Percentiles rank a stretch among this genome's conserved stretches.
Evolutionary conservation across 495 filamentous ascomycete species (phyloP).

Genomic region (Physcia stellaris): DNA sequence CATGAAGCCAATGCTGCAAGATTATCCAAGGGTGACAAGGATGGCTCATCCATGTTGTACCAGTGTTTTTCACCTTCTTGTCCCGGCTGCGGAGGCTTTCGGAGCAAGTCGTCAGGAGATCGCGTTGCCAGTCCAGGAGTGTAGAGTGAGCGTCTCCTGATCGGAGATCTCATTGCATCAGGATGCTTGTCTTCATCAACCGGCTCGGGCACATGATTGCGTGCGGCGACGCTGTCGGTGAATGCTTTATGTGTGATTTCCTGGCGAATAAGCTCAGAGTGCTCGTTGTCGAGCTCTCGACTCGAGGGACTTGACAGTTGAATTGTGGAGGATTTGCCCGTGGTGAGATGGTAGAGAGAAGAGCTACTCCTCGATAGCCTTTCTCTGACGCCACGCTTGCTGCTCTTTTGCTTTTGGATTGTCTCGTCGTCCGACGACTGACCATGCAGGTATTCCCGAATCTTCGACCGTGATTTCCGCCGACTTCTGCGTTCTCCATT

Average conservation of each 20-base stretch:
- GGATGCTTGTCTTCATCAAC: conserved; percentile 16
- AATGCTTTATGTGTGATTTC: conserved; percentile 16
- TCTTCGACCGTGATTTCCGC: conserved; percentile 12
- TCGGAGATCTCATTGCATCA: conserved; percentile 24
- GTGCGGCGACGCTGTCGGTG: conserved; percentile 13
- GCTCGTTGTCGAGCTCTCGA: conserved; percentile 8
- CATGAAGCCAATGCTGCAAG: conserved; percentile 8
- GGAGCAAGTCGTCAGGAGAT: conserved; percentile 21
- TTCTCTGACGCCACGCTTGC: conserved; percentile 12
- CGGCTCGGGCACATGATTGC: conserved; percentile 13
- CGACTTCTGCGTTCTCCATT: conserved; percentile 13
- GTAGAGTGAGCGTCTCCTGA: conserved; percentile 34
- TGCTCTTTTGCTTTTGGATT: conserved; percentile 3
- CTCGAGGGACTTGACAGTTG: conserved; percentile 10
- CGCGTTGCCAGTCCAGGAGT: conserved; percentile 36
- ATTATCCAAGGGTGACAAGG: conserved; percentile 13
- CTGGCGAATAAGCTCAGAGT: conserved; percentile 8
- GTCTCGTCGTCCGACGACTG: no score
- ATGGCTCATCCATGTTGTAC: conserved; percentile 11
- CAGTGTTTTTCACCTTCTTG: conserved; percentile 13
- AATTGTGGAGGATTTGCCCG: conserved; percentile 10
- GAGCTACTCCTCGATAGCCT: conserved; percentile 12
- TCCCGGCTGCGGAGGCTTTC: conserved; percentile 13
- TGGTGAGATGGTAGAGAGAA: conserved; percentile 6
- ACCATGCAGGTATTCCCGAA: conserved; percentile 15